A percentile compares a stretch with the other conserved stretches of the same genome.
Evolutionary conservation across 345 rosid genomes (phyloP).

Genomic region (Erodium maritimum): DNA sequence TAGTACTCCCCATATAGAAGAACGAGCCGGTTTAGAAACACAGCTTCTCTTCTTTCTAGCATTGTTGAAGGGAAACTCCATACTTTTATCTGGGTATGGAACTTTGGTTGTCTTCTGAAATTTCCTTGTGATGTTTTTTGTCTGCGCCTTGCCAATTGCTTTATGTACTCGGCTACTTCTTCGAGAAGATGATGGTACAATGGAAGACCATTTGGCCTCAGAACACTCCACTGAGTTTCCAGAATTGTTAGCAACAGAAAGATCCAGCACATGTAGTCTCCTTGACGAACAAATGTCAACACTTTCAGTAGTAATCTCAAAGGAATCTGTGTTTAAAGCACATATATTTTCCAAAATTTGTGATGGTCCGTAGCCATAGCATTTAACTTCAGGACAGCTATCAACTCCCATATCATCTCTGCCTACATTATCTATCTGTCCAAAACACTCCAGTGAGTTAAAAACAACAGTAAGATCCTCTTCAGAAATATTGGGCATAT

Average conservation of each 20-base stretch:
- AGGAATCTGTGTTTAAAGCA: neutral
- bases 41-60: slow-evolving; percentile 65
- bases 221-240: slow-evolving; percentile 24
- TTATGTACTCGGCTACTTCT: slow-evolving; percentile 32
- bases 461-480: slow-evolving; percentile 15
- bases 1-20: slow-evolving; percentile 62
- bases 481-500: slow-evolving; percentile 13
- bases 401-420: slow-evolving; percentile 21
- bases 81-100: slow-evolving; percentile 18
- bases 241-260: slow-evolving; percentile 15
- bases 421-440: slow-evolving; percentile 21
- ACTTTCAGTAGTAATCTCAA: neutral
- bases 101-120: slow-evolving; percentile 25
- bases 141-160: slow-evolving; percentile 26
- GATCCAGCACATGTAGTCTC: slow-evolving; percentile 16
- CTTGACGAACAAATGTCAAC: slow-evolving; percentile 18
- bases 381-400: slow-evolving; percentile 25
- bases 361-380: slow-evolving; percentile 16
- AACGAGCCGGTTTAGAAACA: slow-evolving; percentile 48
- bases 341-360: slow-evolving; percentile 1
- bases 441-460: slow-evolving; percentile 18
- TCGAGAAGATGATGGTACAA: slow-evolving; percentile 24
- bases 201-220: slow-evolving; percentile 21
- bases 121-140: slow-evolving; percentile 31
- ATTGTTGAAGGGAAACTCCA: slow-evolving; percentile 26